Evolutionary conservation across 2,329 filamentous ascomycete species (phyloP).

Genomic region (Mollisia scopiformis): DNA sequence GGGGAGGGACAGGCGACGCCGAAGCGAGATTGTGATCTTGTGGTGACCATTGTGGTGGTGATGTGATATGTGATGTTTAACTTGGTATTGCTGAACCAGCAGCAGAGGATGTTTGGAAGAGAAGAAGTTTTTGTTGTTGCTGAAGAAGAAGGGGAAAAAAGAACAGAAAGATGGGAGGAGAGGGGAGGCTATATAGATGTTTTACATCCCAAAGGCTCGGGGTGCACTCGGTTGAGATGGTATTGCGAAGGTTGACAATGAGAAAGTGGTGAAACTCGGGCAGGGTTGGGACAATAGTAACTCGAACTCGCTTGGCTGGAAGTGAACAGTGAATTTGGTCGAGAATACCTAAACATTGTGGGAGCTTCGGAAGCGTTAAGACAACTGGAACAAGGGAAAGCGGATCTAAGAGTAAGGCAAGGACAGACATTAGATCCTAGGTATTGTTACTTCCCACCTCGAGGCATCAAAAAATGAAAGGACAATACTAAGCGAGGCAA

Average conservation of each 20-base stretch:
- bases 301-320: neutral
- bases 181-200: neutral
- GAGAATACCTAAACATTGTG: neutral
- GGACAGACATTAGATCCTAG: neutral
- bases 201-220: neutral
- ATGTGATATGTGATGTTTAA: neutral
- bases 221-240: neutral
- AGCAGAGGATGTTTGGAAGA: neutral
- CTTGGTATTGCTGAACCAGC: neutral
- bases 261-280: neutral
- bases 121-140: neutral
- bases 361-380: neutral
- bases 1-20: neutral
- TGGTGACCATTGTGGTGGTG: neutral
- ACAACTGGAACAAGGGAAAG: neutral
- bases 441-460: neutral
- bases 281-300: neutral
- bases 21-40: neutral
- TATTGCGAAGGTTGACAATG: neutral
- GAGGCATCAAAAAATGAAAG: too few relatives aligned
- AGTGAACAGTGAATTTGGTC: neutral
- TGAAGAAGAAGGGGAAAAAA: neutral
- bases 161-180: neutral
- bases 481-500: too few relatives aligned
- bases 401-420: neutral